Evolutionary conservation across 805 yeast genomes (phyloP).

Genomic region (Kazachstania bromeliacearum): DNA sequence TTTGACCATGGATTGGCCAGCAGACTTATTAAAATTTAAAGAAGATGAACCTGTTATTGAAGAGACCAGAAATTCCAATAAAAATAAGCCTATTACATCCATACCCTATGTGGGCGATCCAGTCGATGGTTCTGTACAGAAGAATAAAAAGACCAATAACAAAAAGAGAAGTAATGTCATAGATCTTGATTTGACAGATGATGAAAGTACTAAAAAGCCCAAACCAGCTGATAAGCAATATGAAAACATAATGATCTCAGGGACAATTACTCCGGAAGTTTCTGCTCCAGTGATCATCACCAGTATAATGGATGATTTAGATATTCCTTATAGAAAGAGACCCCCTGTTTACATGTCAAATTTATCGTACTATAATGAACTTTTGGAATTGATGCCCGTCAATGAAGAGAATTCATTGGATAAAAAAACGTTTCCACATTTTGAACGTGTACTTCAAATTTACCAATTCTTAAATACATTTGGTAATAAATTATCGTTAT

Average conservation of each 20-base stretch:
- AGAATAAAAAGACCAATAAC: neutral
- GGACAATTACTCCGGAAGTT: conserved; percentile 1
- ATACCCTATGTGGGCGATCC: too few relatives aligned
- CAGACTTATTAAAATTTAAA: conserved; percentile 22
- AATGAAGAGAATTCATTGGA: neutral
- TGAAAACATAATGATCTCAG: neutral
- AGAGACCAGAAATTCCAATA: neutral
- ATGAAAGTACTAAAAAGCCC: neutral
- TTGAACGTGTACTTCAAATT: conserved; percentile 20
- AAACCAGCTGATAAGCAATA: neutral
- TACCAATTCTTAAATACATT: conserved; percentile 28
- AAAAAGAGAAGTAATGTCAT: neutral
- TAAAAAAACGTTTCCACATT: conserved; percentile 8
- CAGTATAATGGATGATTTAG: conserved; percentile 21
- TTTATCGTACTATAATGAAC: conserved; percentile 15
- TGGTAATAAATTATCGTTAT: conserved; percentile 15
- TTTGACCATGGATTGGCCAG: conserved; percentile 28
- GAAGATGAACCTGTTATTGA: conserved; percentile 19
- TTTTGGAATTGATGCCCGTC: conserved; percentile 16
- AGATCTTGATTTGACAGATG: neutral
- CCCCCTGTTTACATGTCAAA: conserved; percentile 12
- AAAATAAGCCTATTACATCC: neutral
- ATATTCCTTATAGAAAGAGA: conserved; percentile 19
- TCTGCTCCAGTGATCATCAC: conserved; percentile 10
- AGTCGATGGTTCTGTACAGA: too few relatives aligned